These are phyloP conservation scores for Cymbidium sinense DNA, from an alignment of 106 monocot species.

Conservation along the genomic window DNA sequence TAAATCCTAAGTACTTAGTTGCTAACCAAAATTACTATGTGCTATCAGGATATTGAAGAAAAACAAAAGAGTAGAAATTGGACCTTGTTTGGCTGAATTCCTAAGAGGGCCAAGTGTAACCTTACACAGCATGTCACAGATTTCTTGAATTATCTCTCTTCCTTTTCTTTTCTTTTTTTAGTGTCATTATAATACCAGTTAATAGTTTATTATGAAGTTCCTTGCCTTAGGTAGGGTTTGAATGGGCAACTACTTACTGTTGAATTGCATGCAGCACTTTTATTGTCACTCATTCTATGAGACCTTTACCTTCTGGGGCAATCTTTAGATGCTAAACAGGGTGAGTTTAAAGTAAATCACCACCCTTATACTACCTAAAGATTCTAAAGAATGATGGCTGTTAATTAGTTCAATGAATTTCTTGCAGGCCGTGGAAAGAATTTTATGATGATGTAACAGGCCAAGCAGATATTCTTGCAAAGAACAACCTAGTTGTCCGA, in stretches of 20 bases:
- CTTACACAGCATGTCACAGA: background rate
- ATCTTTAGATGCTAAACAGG: conserved; percentile 92
- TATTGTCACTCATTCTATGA: conserved; percentile 82
- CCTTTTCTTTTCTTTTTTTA: too few species aligned
- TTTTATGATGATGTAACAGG: conserved; percentile 84
- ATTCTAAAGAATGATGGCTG: background rate
- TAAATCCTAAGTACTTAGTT: too few species aligned
- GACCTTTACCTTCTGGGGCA: conserved; percentile 71
- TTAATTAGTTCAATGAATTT: background rate
- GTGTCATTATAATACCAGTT: background rate
- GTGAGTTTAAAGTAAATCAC: conserved; percentile 26
- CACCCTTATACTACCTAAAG: background rate
- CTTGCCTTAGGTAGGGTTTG: background rate
- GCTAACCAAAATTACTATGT: background rate
- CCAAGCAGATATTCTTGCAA: conserved; percentile 86
- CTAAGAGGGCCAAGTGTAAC: background rate
- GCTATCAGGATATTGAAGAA: background rate
- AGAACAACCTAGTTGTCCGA: conserved; percentile 73
- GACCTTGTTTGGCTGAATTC: background rate
- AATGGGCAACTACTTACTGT: background rate
- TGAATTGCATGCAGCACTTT: conserved; percentile 65
- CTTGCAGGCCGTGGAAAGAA: conserved; percentile 85
- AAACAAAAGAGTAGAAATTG: background rate
- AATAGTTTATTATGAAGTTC: background rate
- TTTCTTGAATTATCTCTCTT: background rate